phyloP scores from a whole-genome alignment of 352 stramenopile genomes.

The Phytophthora crassamura region DNA sequence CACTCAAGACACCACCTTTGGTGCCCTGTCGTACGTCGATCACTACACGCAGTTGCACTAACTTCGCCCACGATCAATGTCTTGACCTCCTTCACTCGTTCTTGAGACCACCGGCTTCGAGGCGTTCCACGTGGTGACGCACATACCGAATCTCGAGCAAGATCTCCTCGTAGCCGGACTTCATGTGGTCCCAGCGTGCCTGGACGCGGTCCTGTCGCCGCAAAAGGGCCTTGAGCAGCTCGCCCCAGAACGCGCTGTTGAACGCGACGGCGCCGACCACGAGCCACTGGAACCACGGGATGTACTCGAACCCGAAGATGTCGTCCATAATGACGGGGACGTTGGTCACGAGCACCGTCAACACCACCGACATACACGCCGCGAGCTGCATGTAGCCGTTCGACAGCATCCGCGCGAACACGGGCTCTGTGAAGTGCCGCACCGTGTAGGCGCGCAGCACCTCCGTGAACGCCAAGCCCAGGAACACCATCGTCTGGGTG shows the following conservation, averaged over 20 bases:
- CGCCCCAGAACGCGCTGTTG: constrained; percentile 63
- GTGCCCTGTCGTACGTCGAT: constrained; percentile 10
- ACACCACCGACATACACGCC: constrained; percentile 53
- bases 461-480: constrained; percentile 72
- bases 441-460: constrained; percentile 82
- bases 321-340: constrained; percentile 65
- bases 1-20: no score
- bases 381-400: constrained; percentile 77
- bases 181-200: constrained; percentile 51
- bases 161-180: constrained; percentile 62
- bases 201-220: constrained; percentile 45
- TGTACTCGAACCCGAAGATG: constrained; percentile 74
- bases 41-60: constrained; percentile 6
- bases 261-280: constrained; percentile 48
- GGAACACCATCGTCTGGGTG: constrained; percentile 80
- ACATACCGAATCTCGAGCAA: constrained; percentile 69
- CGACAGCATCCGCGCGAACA: constrained; percentile 66
- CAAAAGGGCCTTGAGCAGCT: constrained; percentile 59
- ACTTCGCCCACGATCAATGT: neutral
- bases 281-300: constrained; percentile 67
- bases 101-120: constrained; percentile 44
- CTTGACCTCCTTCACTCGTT: constrained; percentile 29
- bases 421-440: constrained; percentile 69
- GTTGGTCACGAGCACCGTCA: constrained; percentile 65
- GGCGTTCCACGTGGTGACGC: constrained; percentile 57